Conservation (phyloP, 2,329 filamentous ascomycete genomes). For the Diaporthe nobilis region DNA sequence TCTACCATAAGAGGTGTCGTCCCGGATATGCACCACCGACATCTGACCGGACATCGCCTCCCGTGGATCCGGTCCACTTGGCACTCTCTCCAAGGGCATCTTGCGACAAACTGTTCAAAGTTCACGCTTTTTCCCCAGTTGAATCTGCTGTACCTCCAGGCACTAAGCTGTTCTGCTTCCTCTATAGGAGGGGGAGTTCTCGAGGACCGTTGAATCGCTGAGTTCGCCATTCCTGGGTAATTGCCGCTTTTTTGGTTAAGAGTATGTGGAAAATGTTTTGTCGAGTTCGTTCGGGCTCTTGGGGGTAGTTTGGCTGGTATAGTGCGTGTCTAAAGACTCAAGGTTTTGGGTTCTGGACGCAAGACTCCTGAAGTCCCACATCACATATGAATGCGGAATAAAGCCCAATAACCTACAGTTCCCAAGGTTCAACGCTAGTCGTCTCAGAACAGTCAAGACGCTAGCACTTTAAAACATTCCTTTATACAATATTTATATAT, state of each 20-base stretch:
- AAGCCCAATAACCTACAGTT: neutral
- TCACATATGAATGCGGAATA: neutral
- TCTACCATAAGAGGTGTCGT: neutral
- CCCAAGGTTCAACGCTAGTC: neutral
- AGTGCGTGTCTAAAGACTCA: neutral
- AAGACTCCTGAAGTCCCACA: neutral
- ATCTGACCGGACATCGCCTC: neutral
- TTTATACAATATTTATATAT: no score
- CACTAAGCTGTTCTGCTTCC: neutral
- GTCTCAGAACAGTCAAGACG: no score
- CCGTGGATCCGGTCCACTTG: neutral
- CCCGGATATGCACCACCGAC: neutral
- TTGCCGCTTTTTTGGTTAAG: neutral
- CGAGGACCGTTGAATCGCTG: neutral
- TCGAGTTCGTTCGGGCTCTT: neutral
- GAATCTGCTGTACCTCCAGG: neutral
- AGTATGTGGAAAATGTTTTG: neutral
- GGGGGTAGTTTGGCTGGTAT: neutral
- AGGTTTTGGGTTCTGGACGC: neutral
- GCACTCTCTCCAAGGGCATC: neutral
- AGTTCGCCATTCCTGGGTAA: neutral
- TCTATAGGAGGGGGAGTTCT: neutral
- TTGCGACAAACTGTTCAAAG: neutral
- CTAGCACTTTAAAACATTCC: neutral
- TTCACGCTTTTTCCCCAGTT: neutral